Percentiles rank a stretch among this genome's conserved stretches.
Conservation (phyloP, 768 basidiomycete species). For the Auricularia sp. region DNA sequence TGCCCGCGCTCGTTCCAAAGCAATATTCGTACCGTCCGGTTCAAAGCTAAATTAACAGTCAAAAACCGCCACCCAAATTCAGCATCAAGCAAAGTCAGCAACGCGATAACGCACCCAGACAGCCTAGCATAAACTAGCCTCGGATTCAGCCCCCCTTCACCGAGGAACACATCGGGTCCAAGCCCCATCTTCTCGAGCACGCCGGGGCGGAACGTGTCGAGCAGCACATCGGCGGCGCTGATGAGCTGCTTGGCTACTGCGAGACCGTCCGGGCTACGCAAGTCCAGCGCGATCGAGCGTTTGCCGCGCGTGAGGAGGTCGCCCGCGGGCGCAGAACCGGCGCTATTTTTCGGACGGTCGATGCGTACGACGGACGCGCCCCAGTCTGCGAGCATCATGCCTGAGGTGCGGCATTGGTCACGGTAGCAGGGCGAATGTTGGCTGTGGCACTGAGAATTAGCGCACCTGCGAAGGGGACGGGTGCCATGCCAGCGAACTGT, state of each 20-base stretch:
- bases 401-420: background rate
- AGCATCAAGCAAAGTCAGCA: too few species aligned
- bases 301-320: constrained; percentile 65
- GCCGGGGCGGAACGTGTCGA: constrained; percentile 78
- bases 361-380: constrained; percentile 70
- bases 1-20: background rate
- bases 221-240: constrained; percentile 60
- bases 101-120: constrained; percentile 34
- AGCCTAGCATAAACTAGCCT: constrained; percentile 65
- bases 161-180: constrained; percentile 66
- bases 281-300: constrained; percentile 61
- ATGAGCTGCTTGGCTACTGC: constrained; percentile 50
- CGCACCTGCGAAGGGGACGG: constrained; percentile 61
- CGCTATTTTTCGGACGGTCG: constrained; percentile 40
- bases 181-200: constrained; percentile 70
- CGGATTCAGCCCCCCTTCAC: constrained; percentile 47
- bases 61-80: background rate
- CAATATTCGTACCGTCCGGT: background rate
- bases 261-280: constrained; percentile 51
- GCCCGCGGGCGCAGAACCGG: constrained; percentile 19
- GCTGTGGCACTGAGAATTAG: background rate
- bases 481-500: constrained; percentile 76
- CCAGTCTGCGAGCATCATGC: constrained; percentile 67
- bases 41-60: background rate
- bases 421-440: background rate